phyloP scores from a whole-genome alignment of 2,329 filamentous ascomycete species.

The Fusarium continuum region DNA sequence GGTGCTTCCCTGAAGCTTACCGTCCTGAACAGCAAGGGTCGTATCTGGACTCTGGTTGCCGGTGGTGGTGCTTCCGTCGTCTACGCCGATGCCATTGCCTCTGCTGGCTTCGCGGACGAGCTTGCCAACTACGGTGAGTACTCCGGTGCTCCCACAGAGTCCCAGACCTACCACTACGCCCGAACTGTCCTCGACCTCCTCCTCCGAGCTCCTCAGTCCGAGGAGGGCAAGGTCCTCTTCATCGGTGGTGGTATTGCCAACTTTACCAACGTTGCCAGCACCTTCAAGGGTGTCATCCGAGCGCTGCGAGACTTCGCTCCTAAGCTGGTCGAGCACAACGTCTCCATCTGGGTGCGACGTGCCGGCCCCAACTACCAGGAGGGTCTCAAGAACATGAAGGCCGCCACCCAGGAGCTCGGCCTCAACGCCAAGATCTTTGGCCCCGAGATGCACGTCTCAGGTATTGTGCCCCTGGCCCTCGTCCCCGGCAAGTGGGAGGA shows the following conservation, averaged over 20 bases:
- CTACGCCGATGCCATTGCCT: slow-evolving; percentile 98
- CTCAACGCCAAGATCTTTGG: slow-evolving; percentile 74
- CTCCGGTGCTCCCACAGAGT: slow-evolving; percentile 98
- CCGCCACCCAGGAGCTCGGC: slow-evolving; percentile 90
- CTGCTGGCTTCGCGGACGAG: slow-evolving; percentile 92
- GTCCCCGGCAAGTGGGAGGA: slow-evolving; percentile 70
- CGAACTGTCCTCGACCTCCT: slow-evolving; percentile 96
- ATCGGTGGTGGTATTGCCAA: slow-evolving; percentile 99
- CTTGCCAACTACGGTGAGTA: slow-evolving; percentile 99
- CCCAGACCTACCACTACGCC: slow-evolving; percentile 99
- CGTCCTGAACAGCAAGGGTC: slow-evolving; percentile 88
- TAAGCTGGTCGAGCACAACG: slow-evolving; percentile 92
- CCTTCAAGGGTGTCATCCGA: slow-evolving; percentile 99
- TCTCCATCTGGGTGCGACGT: slow-evolving; percentile 93
- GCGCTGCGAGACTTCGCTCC: slow-evolving; percentile 90
- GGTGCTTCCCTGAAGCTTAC: slow-evolving; percentile 99
- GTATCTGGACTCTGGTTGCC: slow-evolving; percentile 97
- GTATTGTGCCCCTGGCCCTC: slow-evolving; percentile 94
- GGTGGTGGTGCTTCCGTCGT: slow-evolving; percentile 99
- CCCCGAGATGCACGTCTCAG: slow-evolving; percentile 93
- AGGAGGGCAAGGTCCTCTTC: slow-evolving; percentile 98
- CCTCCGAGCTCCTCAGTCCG: slow-evolving; percentile 85
- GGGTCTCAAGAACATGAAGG: slow-evolving; percentile 99
- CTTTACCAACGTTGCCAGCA: slow-evolving; percentile 99
- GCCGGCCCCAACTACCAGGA: slow-evolving; percentile 98